phyloP scores from a whole-genome alignment of 495 filamentous ascomycete genomes.

The Chaetomidium leptoderma region DNA sequence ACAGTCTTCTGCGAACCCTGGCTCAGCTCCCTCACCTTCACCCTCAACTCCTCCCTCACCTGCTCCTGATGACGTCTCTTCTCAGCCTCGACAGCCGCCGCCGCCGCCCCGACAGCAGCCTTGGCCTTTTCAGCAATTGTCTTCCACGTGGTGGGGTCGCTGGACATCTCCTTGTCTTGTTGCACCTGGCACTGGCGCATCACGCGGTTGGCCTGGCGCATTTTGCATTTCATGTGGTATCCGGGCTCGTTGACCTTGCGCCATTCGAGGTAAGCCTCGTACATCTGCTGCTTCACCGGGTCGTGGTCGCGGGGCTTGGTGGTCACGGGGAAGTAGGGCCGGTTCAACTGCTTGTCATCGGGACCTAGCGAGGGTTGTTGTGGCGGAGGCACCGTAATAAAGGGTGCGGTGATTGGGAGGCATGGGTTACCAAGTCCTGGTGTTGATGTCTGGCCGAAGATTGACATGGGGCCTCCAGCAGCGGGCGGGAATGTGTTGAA shows the following conservation, averaged over 20 bases:
- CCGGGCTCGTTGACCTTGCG: slow-evolving; percentile 37
- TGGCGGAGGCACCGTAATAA: background rate
- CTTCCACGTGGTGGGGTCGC: background rate
- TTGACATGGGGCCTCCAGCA: background rate
- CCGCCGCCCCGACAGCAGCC: slow-evolving; percentile 21
- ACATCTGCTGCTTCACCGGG: slow-evolving; percentile 38
- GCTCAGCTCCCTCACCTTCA: slow-evolving; percentile 16
- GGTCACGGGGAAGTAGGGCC: slow-evolving; percentile 33
- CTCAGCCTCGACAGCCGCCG: slow-evolving; percentile 14
- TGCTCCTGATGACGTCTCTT: slow-evolving; percentile 7
- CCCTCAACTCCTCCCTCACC: slow-evolving; percentile 18
- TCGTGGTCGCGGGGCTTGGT: slow-evolving; percentile 33
- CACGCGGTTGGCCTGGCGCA: slow-evolving; percentile 40
- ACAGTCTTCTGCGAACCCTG: slow-evolving; percentile 9
- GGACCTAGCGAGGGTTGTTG: slow-evolving; percentile 4
- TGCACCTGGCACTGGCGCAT: slow-evolving; percentile 31
- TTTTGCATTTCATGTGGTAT: slow-evolving; percentile 40
- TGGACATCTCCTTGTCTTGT: background rate
- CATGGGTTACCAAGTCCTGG: background rate
- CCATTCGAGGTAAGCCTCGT: slow-evolving; percentile 43
- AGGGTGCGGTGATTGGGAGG: background rate
- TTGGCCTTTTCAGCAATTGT: slow-evolving; percentile 32
- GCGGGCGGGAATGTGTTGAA: slow-evolving; percentile 15
- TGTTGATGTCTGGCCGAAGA: background rate
- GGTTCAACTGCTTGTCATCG: slow-evolving; percentile 15